Conservation (phyloP, 805 yeast genomes). For the Starmerella powellii region DNA sequence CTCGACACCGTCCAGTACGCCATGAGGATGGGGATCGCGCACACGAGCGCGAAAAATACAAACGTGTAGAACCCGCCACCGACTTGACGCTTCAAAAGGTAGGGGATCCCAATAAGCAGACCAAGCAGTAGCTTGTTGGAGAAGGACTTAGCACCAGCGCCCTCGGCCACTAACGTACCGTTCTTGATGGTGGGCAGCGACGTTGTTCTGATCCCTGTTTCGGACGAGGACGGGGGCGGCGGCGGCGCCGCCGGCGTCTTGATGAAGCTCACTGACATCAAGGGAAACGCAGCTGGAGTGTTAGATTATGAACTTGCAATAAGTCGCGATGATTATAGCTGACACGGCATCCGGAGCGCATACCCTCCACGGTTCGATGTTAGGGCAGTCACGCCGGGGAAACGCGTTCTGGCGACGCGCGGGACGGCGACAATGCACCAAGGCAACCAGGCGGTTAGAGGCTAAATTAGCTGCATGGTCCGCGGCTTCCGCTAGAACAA, state of each 20-base stretch:
- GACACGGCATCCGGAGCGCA: no score
- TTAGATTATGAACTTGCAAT: no score
- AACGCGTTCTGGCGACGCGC: no score
- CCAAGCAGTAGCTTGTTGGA: slow-evolving; percentile 45
- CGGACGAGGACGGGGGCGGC: slow-evolving; percentile 33
- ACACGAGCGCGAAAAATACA: slow-evolving; percentile 44
- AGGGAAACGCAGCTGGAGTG: background rate
- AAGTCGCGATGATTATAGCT: no score
- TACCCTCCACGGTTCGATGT: no score
- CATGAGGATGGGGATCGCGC: slow-evolving; percentile 60
- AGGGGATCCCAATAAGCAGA: slow-evolving; percentile 47
- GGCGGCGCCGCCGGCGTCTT: slow-evolving; percentile 46
- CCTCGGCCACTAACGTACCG: slow-evolving; percentile 84
- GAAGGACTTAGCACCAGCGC: slow-evolving; percentile 72
- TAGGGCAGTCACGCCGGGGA: no score
- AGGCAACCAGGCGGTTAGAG: no score
- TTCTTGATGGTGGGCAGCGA: slow-evolving; percentile 63
- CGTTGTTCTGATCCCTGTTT: slow-evolving; percentile 35
- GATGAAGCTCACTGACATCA: slow-evolving; percentile 21
- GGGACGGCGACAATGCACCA: no score
- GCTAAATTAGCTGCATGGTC: no score
- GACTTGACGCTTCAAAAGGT: slow-evolving; percentile 46
- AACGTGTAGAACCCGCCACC: slow-evolving; percentile 60
- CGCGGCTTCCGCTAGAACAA: no score
- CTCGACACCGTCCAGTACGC: slow-evolving; percentile 74